Evolutionary conservation across 768 basidiomycete genomes (phyloP).

Genomic region (Auriscalpium vulgare): DNA sequence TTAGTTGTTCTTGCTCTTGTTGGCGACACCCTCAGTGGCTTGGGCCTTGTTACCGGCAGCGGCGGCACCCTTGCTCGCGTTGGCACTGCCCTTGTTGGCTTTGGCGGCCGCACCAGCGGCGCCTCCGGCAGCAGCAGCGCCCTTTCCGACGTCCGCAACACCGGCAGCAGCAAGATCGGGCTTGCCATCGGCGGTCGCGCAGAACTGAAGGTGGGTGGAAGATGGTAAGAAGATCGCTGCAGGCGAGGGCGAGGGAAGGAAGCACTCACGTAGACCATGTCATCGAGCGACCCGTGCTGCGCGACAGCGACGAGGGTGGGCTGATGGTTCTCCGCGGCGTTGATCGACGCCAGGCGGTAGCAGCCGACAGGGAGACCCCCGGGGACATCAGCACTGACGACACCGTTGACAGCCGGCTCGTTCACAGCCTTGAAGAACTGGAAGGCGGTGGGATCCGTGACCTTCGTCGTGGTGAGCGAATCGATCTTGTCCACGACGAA

Average conservation of each 20-base stretch:
- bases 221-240: not conserved
- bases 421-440: conserved; percentile 60
- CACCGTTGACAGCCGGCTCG: conserved; percentile 29
- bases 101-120: not conserved
- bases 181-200: not conserved
- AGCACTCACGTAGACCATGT: conserved; percentile 46
- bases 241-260: conserved; percentile 5
- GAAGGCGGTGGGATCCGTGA: conserved; percentile 44
- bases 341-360: conserved; percentile 55
- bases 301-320: conserved; percentile 50
- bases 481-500: conserved; percentile 42
- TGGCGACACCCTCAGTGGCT: not conserved
- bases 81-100: not conserved
- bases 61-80: not conserved
- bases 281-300: conserved; percentile 54
- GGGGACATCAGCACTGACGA: conserved; percentile 42
- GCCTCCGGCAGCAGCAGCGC: not conserved
- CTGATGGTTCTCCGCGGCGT: conserved; percentile 49
- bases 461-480: conserved; percentile 33
- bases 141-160: not conserved
- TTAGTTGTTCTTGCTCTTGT: not conserved
- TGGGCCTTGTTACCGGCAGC: not conserved
- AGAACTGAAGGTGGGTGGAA: not conserved
- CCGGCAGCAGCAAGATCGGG: not conserved
- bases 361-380: conserved; percentile 48